Base-by-base conservation (phyloP, 257 asterid species). In the Solanum peruvianum region DNA sequence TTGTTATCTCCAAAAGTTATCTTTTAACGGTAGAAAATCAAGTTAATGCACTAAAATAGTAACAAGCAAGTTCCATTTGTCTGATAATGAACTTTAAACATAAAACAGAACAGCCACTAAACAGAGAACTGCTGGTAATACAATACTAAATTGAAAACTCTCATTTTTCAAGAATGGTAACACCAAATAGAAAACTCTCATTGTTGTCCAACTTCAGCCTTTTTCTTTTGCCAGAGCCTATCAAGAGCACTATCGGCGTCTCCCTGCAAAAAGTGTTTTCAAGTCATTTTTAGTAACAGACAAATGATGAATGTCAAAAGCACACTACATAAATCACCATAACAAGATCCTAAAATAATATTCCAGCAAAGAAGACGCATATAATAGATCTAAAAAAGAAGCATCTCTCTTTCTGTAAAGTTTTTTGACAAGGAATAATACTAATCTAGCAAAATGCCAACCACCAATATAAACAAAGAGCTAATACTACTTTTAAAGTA, bases 211-310 rank as follows among this genome's bases (percentile, higher is more conserved):
- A 71, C 25, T 73, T 87, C 87, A 83, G 85, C 83, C 82, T 75
- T 89, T 83, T 58, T 87, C 87, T 87, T 87, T 83, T 84, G 89
- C 89, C 91, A 86, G 72, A 89, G 89, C 52, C 89, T 62, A 69
- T 89, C 91, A 21, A 89, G 56, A 75, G 89, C 86, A 83, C 87
- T 86, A 75, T 89, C 89, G 12, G 86, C 89, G 31, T 89, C 91
- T 72, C 91, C 91, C 91, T 95, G 98, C 73, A 82, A 86, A n/a
- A 29, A 23, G 80, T 11, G 85, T 41, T 52, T 37, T 15, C 21
- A 42, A 75, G 33, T n/a, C 41, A 56, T 16, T 71, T 35, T 25
- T 7, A 31, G 27, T 18, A 71, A 25, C 44, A 71, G 25, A 16
- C 25, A 18, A 71, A 33, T 71, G 45, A 35, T 31, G 25, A 69